phyloP scores from a whole-genome alignment of 768 basidiomycete species.

The Lactifluus hygrophoroides region DNA sequence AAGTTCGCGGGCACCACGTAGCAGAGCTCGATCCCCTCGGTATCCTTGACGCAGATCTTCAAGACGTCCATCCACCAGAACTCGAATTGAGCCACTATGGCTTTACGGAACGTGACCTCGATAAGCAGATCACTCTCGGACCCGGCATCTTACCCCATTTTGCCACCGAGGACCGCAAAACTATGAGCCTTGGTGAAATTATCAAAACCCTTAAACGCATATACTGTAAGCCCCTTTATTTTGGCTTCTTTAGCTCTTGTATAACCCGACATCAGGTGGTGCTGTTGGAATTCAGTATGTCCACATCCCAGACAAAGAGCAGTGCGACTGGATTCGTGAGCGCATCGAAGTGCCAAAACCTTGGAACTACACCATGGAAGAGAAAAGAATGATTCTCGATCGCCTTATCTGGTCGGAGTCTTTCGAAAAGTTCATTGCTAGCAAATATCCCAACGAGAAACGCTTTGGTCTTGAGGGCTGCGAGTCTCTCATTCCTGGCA shows the following conservation, averaged over 20 bases:
- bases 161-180: conserved; percentile 73
- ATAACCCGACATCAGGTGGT: conserved; percentile 46
- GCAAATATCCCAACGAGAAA: conserved; percentile 99
- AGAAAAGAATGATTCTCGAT: conserved; percentile 98
- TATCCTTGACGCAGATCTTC: conserved; percentile 84
- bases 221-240: conserved; percentile 61
- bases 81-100: conserved; percentile 92
- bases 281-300: conserved; percentile 85
- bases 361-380: conserved; percentile 96
- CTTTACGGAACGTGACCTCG: conserved; percentile 88
- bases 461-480: conserved; percentile 98
- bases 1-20: conserved; percentile 96
- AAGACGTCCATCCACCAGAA: conserved; percentile 71
- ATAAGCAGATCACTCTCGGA: conserved; percentile 89
- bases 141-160: conserved; percentile 97
- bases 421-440: conserved; percentile 97
- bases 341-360: conserved; percentile 92
- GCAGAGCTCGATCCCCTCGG: conserved; percentile 95
- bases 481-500: conserved; percentile 94
- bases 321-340: conserved; percentile 98
- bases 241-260: neutral
- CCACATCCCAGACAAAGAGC: conserved; percentile 96
- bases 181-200: conserved; percentile 87
- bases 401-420: conserved; percentile 99
- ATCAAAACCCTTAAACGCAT: conserved; percentile 85